phyloP scores from a whole-genome alignment of 192 early-diverging fungal species.

The Coemansia sp. region DNA sequence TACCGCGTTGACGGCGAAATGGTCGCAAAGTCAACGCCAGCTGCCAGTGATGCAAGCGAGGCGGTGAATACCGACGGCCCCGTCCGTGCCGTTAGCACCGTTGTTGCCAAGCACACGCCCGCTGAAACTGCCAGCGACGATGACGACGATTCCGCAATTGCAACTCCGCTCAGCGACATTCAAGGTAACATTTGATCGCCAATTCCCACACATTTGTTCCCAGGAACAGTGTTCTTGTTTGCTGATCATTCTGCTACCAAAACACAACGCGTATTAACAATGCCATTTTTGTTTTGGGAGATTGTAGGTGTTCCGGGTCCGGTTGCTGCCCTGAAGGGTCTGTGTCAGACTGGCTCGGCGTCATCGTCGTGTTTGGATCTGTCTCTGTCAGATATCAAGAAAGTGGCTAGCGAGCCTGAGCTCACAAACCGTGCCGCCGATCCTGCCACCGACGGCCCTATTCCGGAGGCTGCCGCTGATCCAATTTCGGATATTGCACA shows the following conservation, averaged over 20 bases:
- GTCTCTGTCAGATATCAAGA: constrained; percentile 38
- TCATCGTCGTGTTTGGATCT: constrained; percentile 43
- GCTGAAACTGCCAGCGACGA: constrained; percentile 2
- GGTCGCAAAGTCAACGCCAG: constrained; percentile 7
- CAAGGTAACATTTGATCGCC: constrained; percentile 10
- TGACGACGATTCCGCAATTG: constrained; percentile 20
- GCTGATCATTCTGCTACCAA: background rate
- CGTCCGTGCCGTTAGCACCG: background rate
- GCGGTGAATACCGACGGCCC: background rate
- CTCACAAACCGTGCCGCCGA: background rate
- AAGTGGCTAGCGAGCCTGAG: constrained; percentile 4
- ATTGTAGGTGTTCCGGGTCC: constrained; percentile 18
- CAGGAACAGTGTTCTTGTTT: background rate
- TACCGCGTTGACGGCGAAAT: constrained; percentile 21
- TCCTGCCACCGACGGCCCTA: background rate
- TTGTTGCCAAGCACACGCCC: background rate
- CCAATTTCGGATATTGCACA: constrained; percentile 1
- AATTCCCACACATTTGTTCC: background rate
- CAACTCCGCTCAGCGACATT: constrained; percentile 3
- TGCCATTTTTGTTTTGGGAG: background rate
- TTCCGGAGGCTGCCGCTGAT: constrained; percentile 11
- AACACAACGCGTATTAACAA: background rate
- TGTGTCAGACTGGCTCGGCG: constrained; percentile 30
- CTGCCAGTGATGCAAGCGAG: background rate
- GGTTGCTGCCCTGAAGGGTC: constrained; percentile 23